A percentile compares a stretch with the other conserved stretches of the same genome.
Evolutionary conservation across 2,329 filamentous ascomycete genomes (phyloP).

Genomic region (Cladosporium sp.): DNA sequence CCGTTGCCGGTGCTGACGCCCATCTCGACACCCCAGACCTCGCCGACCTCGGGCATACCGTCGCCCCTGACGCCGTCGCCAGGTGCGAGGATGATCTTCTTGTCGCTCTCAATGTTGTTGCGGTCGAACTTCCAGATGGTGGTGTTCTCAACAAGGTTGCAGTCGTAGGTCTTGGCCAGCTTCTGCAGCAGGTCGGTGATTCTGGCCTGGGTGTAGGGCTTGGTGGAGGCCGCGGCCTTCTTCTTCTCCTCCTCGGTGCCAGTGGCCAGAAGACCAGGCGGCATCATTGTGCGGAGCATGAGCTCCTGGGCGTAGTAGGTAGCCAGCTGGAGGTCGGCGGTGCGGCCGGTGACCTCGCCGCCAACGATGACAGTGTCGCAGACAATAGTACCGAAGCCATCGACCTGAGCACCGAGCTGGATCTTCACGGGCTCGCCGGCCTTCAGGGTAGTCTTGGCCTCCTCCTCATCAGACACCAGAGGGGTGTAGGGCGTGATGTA

Average conservation of each 20-base stretch:
- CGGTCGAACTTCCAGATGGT: conserved; percentile 95
- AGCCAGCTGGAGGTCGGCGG: conserved; percentile 82
- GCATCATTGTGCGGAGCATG: conserved; percentile 81
- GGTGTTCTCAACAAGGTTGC: conserved; percentile 92
- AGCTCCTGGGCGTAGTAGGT: conserved; percentile 96
- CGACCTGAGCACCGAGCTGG: conserved; percentile 97
- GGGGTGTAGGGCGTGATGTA: conserved; percentile 97
- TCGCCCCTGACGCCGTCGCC: conserved; percentile 86
- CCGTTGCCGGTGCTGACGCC: conserved; percentile 84
- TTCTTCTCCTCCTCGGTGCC: conserved; percentile 93
- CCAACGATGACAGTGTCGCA: conserved; percentile 83
- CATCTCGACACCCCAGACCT: conserved; percentile 97
- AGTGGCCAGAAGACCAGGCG: conserved; percentile 74
- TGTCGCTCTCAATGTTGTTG: conserved; percentile 95
- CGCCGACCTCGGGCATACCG: conserved; percentile 76
- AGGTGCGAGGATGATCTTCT: conserved; percentile 93
- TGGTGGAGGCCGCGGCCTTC: conserved; percentile 66
- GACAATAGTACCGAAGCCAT: conserved; percentile 93
- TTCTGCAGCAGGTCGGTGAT: conserved; percentile 87
- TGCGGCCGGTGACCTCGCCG: conserved; percentile 57
- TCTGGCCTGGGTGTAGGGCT: conserved; percentile 75
- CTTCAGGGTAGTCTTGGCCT: conserved; percentile 74
- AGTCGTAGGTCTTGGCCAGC: conserved; percentile 83
- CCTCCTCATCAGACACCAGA: conserved; percentile 74
- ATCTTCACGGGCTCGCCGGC: conserved; percentile 89